Base-by-base conservation (phyloP, 2,329 filamentous ascomycete genomes). In the Pyrenophora graminea region DNA sequence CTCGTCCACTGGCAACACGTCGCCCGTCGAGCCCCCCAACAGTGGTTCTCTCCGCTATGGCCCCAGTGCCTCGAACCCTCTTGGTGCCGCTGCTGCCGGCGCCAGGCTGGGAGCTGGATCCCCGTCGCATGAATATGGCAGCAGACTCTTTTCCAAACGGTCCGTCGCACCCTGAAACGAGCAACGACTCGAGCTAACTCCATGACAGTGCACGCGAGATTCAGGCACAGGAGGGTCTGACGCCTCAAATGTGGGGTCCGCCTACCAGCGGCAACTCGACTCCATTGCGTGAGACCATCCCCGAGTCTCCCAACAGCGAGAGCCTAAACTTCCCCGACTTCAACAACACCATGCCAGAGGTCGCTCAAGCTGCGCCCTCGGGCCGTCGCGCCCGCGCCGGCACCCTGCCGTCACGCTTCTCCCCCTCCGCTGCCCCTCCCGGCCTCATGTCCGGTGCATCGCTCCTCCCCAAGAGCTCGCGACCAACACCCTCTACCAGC, bases 231-330 rank as follows among this genome's bases (percentile, higher is more conserved):
- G 93, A 97, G 82, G 92, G 92, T 44, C 82, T 96, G 42, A 78
- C 80, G 71, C 87, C 81, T 69, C 82, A 84, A 74, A 75, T 87
- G 45, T 97, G 94, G 94, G 91, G 94, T 9, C 93, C 94, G 61
- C 93, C 94, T 41, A 96, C 93, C 48, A 97, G 93, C 73, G 94
- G 93, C 60, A 93, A 96, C 74, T 97, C 93, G 17, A 97, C 93
- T 36, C 94, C 94, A 63, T 83, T 99, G 44, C 90, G 94, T 68
- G 94, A 97, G 78, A 97, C 93, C 61, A 97, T 99, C 55, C 92
- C 93, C 58, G 94, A 99, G 77, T 97, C 93, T 31, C 94, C 94
- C 27, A 94, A 89, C 61, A 83, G 82, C 62, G 93, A 97, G 77
- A 93, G 90, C 61, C 97, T 97, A 77, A 93, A 90, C 62, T 97